These are phyloP conservation scores for Euphorbia lathyris DNA, from an alignment of 345 rosid species.

Conservation along the genomic window DNA sequence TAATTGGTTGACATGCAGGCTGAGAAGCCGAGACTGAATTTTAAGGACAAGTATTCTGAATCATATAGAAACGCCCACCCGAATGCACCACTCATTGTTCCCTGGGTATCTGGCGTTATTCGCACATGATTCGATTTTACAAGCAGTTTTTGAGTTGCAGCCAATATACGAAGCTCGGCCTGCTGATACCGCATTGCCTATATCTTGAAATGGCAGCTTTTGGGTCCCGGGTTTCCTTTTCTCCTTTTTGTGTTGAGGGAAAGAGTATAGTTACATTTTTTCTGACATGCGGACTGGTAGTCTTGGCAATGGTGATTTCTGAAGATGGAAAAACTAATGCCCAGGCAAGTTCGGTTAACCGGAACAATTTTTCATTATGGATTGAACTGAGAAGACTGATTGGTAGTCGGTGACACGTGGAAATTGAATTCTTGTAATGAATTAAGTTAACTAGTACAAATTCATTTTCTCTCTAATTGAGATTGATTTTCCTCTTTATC, in stretches of 20 bases:
- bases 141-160: not conserved
- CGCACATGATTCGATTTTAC: slow-evolving; percentile 33
- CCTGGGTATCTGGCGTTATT: slow-evolving; percentile 89
- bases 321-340: slow-evolving; percentile 17
- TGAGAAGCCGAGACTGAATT: slow-evolving; percentile 67
- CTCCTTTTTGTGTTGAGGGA: not conserved
- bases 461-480: not conserved
- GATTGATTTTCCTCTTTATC: not conserved
- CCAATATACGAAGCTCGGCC: slow-evolving; percentile 3
- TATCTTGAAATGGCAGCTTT: not conserved
- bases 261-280: slow-evolving; percentile 21
- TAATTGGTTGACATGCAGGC: slow-evolving; percentile 52
- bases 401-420: not conserved
- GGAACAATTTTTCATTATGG: not conserved
- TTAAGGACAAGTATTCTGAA: slow-evolving; percentile 76
- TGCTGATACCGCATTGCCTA: not conserved
- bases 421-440: slow-evolving; percentile 13
- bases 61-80: slow-evolving; percentile 77
- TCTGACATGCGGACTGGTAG: slow-evolving; percentile 6
- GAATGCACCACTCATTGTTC: slow-evolving; percentile 70
- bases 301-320: slow-evolving; percentile 3
- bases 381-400: slow-evolving; percentile 9
- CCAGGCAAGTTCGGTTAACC: slow-evolving; percentile 3
- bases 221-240: not conserved
- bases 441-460: not conserved